These are phyloP conservation scores for Medicago lupulina DNA, from an alignment of 306 rosid genomes.

Conservation along the genomic window DNA sequence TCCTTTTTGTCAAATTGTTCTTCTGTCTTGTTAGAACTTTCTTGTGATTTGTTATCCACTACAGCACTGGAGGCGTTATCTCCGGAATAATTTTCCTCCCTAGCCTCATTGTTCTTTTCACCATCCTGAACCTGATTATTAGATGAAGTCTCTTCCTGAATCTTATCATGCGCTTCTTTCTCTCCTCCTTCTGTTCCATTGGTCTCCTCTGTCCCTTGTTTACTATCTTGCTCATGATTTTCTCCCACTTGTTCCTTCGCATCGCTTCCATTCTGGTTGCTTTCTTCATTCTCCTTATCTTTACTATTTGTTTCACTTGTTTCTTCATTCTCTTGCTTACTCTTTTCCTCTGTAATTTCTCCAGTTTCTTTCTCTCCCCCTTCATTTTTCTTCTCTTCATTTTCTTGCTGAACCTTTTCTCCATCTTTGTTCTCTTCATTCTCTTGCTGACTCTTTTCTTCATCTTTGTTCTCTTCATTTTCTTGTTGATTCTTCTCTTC, in stretches of 20 bases:
- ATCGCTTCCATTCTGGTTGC: constrained; percentile 31
- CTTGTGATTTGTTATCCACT: constrained; percentile 52
- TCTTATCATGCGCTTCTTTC: constrained; percentile 57
- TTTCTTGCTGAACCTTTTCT: constrained; percentile 30
- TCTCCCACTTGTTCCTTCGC: constrained; percentile 44
- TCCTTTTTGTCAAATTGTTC: constrained; percentile 60
- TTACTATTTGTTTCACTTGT: constrained; percentile 36
- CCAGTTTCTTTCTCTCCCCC: constrained; percentile 44
- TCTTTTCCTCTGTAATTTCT: constrained; percentile 36
- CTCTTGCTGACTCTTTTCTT: constrained; percentile 36
- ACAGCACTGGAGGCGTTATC: constrained; percentile 90
- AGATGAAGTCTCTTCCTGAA: constrained; percentile 57
- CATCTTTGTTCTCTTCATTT: constrained; percentile 44
- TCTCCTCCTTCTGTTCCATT: constrained; percentile 41
- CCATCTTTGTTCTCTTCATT: constrained; percentile 36
- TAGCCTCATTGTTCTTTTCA: constrained; percentile 53
- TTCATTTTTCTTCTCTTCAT: constrained; percentile 46
- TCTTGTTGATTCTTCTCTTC: constrained; percentile 32
- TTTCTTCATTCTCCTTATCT: constrained; percentile 46
- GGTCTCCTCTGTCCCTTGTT: constrained; percentile 53
- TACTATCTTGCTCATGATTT: constrained; percentile 43
- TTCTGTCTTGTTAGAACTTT: constrained; percentile 52
- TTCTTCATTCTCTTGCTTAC: constrained; percentile 39
- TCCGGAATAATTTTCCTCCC: constrained; percentile 76
- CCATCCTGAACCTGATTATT: constrained; percentile 67